Percentiles rank a stretch among this genome's conserved stretches.
phyloP scores from a whole-genome alignment of 164 flowering plant species.

The Berberis thunbergii region DNA sequence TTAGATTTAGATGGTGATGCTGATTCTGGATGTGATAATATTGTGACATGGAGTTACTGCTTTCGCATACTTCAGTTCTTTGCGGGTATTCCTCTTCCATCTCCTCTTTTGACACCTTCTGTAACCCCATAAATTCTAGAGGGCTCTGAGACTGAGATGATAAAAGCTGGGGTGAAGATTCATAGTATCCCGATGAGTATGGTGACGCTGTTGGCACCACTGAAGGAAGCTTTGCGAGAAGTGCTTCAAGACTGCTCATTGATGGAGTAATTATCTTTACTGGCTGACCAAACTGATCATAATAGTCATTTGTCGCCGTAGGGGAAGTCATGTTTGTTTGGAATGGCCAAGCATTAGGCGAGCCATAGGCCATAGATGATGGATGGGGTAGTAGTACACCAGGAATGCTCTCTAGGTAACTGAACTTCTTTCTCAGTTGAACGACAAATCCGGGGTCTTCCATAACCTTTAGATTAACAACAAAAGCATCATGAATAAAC shows the following conservation, averaged over 20 bases:
- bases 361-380: conserved; percentile 38
- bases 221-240: conserved; percentile 89
- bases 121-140: conserved; percentile 21
- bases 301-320: conserved; percentile 15
- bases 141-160: conserved; percentile 16
- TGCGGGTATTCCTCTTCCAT: conserved; percentile 18
- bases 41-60: conserved; percentile 35
- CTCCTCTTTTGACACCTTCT: conserved; percentile 47
- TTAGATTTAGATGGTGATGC: conserved; percentile 7
- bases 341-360: conserved; percentile 38
- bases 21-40: conserved; percentile 22
- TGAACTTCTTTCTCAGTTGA: conserved; percentile 60
- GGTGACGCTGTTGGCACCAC: conserved; percentile 50
- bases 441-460: conserved; percentile 22
- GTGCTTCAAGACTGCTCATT: conserved; percentile 95
- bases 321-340: conserved; percentile 13
- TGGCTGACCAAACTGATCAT: conserved; percentile 35
- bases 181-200: conserved; percentile 17
- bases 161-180: conserved; percentile 16
- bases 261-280: conserved; percentile 75
- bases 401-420: conserved; percentile 85
- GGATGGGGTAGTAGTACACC: conserved; percentile 37
- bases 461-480: neutral
- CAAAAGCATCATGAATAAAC: conserved; percentile 1
- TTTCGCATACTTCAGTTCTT: conserved; percentile 35